These are phyloP conservation scores for Leucoagaricus sp. DNA, from an alignment of 1,284 basidiomycete genomes.

Conservation along the genomic window DNA sequence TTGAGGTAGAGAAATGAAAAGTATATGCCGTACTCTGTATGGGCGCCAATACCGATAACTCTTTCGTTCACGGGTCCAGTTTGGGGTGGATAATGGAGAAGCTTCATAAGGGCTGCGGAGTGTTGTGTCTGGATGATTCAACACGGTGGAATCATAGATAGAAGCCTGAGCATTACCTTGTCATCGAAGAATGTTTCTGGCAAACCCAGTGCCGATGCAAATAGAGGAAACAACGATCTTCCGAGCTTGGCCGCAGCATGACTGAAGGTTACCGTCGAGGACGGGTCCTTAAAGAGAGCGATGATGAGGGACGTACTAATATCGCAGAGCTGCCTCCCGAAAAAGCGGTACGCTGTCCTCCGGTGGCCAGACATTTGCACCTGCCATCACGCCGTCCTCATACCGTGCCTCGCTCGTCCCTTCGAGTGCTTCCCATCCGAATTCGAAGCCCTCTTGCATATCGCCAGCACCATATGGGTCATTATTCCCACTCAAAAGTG, in stretches of 20 bases:
- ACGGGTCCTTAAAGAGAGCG: conserved; percentile 10
- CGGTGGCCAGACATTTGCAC: conserved; percentile 66
- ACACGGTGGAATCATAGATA: background rate
- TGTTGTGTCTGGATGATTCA: conserved; percentile 45
- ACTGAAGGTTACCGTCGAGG: conserved; percentile 24
- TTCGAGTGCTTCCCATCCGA: conserved; percentile 65
- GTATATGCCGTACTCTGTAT: conserved; percentile 59
- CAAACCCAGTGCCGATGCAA: conserved; percentile 80
- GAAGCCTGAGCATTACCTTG: conserved; percentile 49
- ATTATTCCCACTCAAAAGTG: conserved; percentile 60
- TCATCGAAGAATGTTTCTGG: conserved; percentile 79
- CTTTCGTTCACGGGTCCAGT: conserved; percentile 61
- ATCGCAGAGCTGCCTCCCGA: conserved; percentile 51
- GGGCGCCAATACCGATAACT: conserved; percentile 80
- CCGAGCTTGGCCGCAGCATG: conserved; percentile 56
- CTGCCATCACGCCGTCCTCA: conserved; percentile 51
- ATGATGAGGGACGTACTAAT: conserved; percentile 49
- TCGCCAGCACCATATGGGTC: conserved; percentile 70
- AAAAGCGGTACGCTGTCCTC: conserved; percentile 48
- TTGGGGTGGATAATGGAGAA: conserved; percentile 79
- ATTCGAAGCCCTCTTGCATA: conserved; percentile 81
- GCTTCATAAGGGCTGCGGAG: conserved; percentile 74
- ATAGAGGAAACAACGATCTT: conserved; percentile 75
- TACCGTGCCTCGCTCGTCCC: conserved; percentile 15
- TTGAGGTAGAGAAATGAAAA: background rate